phyloP scores from a whole-genome alignment of 352 stramenopile genomes.

The Phytophthora melonis region DNA sequence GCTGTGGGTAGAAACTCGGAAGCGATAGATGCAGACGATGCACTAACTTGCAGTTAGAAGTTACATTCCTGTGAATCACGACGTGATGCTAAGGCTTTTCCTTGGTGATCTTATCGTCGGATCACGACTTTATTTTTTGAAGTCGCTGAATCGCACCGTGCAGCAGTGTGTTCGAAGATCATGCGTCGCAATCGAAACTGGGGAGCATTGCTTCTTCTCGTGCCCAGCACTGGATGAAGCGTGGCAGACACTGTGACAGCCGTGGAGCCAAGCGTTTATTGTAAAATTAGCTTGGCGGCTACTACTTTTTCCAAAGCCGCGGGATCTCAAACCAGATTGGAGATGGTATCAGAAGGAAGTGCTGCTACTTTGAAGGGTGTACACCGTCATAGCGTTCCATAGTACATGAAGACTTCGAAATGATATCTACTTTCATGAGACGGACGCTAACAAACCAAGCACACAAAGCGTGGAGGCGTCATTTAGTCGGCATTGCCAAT shows the following conservation, averaged over 20 bases:
- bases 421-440: too few species aligned
- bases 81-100: neutral
- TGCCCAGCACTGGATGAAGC: conserved; percentile 4
- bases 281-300: neutral
- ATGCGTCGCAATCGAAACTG: conserved; percentile 12
- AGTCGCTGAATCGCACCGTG: neutral
- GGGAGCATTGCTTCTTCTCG: conserved; percentile 6
- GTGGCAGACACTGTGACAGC: neutral
- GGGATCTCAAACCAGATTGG: too few species aligned
- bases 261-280: conserved; percentile 1
- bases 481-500: too few species aligned
- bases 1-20: too few species aligned
- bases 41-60: too few species aligned
- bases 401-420: too few species aligned
- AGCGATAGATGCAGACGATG: too few species aligned
- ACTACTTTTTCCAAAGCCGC: neutral
- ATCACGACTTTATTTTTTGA: conserved; percentile 5
- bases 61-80: neutral
- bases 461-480: too few species aligned
- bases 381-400: too few species aligned
- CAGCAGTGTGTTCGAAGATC: conserved; percentile 5
- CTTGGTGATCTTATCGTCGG: neutral
- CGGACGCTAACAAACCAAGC: too few species aligned
- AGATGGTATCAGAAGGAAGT: too few species aligned
- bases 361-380: too few species aligned